phyloP scores from a whole-genome alignment of 345 rosid genomes.

The Durio zibethinus region DNA sequence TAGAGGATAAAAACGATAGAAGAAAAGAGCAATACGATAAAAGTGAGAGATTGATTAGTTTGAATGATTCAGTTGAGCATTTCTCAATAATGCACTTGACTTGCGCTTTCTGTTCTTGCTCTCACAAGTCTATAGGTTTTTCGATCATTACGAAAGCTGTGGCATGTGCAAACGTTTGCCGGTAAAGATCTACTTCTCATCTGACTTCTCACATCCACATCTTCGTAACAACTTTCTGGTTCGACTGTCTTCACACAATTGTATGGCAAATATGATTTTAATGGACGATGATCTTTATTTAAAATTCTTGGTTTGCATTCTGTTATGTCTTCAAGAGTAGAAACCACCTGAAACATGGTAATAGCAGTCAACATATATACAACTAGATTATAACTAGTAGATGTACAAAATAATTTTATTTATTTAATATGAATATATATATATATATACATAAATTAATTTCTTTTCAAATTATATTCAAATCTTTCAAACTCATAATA shows the following conservation, averaged over 20 bases:
- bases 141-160: constrained; percentile 14
- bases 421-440: no score
- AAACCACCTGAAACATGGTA: constrained; percentile 25
- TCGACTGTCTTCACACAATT: background rate
- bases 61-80: constrained; percentile 25
- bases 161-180: constrained; percentile 14
- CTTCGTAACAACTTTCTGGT: constrained; percentile 10
- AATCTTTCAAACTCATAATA: no score
- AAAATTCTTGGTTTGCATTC: constrained; percentile 5
- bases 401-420: no score
- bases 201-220: background rate
- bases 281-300: constrained; percentile 8
- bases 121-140: constrained; percentile 3
- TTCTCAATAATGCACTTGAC: constrained; percentile 21
- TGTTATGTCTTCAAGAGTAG: constrained; percentile 30
- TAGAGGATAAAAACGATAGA: no score
- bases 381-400: no score
- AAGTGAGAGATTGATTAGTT: background rate
- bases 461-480: no score
- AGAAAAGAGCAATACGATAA: background rate
- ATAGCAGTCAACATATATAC: background rate
- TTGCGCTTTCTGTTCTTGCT: background rate
- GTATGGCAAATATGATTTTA: background rate
- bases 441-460: no score
- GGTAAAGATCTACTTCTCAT: constrained; percentile 10